Percentiles rank a stretch among this genome's conserved stretches.
Conservation (phyloP, 2,329 filamentous ascomycete species). For the Sarocladiaceae sp. region DNA sequence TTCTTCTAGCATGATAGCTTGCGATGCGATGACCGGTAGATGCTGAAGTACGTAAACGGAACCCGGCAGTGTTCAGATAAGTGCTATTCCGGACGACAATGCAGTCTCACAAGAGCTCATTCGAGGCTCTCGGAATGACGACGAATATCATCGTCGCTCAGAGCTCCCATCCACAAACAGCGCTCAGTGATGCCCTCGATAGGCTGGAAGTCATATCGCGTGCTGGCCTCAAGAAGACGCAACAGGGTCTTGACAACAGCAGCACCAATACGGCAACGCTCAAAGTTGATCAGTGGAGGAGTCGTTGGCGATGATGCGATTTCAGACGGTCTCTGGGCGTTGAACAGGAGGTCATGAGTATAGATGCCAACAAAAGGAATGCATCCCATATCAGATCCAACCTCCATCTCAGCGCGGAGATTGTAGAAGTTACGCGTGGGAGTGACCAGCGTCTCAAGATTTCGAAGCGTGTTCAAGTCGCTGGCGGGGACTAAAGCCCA, state of each 20-base stretch:
- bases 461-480: slow-evolving; percentile 62
- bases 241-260: slow-evolving; percentile 75
- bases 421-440: slow-evolving; percentile 75
- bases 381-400: slow-evolving; percentile 62
- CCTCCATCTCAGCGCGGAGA: slow-evolving; percentile 75
- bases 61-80: no score
- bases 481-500: slow-evolving; percentile 65
- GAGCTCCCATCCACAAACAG: slow-evolving; percentile 79
- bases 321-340: slow-evolving; percentile 72
- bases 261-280: slow-evolving; percentile 72
- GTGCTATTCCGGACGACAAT: slow-evolving; percentile 3
- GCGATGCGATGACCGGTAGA: background rate
- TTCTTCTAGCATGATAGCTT: background rate
- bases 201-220: slow-evolving; percentile 67
- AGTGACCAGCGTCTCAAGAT: slow-evolving; percentile 69
- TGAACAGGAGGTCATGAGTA: slow-evolving; percentile 79
- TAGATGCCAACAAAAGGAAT: slow-evolving; percentile 84
- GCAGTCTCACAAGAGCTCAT: slow-evolving; percentile 14
- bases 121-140: slow-evolving; percentile 47
- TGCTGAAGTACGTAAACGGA: no score
- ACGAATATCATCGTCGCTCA: slow-evolving; percentile 71
- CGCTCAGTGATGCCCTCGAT: slow-evolving; percentile 74
- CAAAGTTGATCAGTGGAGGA: slow-evolving; percentile 75
- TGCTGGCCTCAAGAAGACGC: slow-evolving; percentile 73
- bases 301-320: slow-evolving; percentile 63